Evolutionary conservation across 2,329 filamentous ascomycete genomes (phyloP), one percentile per base, ranked within the genome.

Genomic region (Pseudogymnoascus sp.): DNA sequence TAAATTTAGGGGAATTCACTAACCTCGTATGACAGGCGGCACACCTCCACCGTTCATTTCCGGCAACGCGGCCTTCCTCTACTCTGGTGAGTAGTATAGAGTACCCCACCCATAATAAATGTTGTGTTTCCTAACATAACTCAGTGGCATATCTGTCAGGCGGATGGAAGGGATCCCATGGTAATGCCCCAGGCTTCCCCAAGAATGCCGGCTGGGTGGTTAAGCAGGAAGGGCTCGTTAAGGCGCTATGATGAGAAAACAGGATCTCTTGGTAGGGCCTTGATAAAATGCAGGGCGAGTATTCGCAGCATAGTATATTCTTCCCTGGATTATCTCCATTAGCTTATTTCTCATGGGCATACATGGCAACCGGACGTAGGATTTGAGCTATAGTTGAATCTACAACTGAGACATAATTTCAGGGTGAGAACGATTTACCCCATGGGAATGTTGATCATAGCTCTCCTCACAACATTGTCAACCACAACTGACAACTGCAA

Each of bases 141-240:
- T 2, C 14, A 75, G 74, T 75, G 28, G 70, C 71, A 0, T 76
- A 75, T 9, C 74, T 76, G 72, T 68, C 65, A 0, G 69, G 70
- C 35, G 70, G 70, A 1, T 71, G 70, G 70, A 64, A 67, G 50
- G 68, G 69, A 18, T 71, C 67, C 3, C 41, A 69, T 8, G 66
- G 64, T 6, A 63, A 74, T 32, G 61, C 71, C 1, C 73, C 74
- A 2, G 73, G 73, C 0, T 75, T 75, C n/a, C 74, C 73, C 0
- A 66, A 70, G 5, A 68, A 72, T 22, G 70, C 68, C 1, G 71
- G 62, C 2, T 75, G 73, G 73, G 63, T 67, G 6, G 71, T 76
- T 2, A 70, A 68, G 35, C 66, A 74, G 6, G 73, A 76, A 57
- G 72, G 71, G 0, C 63, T 75, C 18, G 61, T 68, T 1, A 73